Evolutionary conservation across 139 green algal species (phyloP).

Genomic region (Yamagishiella unicocca): DNA sequence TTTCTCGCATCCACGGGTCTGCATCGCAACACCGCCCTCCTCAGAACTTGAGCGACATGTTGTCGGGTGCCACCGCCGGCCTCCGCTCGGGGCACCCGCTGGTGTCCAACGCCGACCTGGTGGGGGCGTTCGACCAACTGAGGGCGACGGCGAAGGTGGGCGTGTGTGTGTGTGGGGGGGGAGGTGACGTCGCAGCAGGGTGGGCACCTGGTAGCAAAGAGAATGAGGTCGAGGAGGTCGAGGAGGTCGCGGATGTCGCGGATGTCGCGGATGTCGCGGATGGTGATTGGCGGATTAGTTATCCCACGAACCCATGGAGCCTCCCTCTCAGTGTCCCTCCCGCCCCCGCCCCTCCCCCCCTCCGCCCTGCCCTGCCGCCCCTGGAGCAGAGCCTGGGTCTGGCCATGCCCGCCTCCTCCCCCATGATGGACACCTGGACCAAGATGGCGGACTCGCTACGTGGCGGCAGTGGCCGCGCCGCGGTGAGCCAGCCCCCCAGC

Average conservation of each 20-base stretch:
- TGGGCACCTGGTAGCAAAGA: no score
- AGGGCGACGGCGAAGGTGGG: not conserved
- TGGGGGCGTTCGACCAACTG: conserved; percentile 13
- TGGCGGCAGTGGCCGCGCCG: not conserved
- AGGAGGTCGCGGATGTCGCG: no score
- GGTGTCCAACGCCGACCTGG: conserved; percentile 4
- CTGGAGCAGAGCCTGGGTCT: conserved; percentile 14
- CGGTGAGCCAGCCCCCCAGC: no score
- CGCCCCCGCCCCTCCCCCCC: not conserved
- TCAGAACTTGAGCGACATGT: not conserved
- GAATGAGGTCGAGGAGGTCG: no score
- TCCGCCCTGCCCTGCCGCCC: not conserved
- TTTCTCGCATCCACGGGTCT: no score
- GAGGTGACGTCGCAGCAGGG: not conserved
- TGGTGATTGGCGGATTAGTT: no score
- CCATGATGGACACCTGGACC: not conserved
- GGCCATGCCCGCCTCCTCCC: conserved; percentile 18
- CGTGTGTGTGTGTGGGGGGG: not conserved
- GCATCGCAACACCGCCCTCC: no score
- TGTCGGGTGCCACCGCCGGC: no score
- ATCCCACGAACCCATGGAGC: no score
- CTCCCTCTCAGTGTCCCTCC: not conserved
- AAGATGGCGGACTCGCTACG: not conserved
- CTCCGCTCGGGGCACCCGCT: no score
- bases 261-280: no score